A percentile compares a stretch with the other conserved stretches of the same genome.
phyloP scores from a whole-genome alignment of 2,329 filamentous ascomycete species.

The Chrysoporthe deuterocubensis region DNA sequence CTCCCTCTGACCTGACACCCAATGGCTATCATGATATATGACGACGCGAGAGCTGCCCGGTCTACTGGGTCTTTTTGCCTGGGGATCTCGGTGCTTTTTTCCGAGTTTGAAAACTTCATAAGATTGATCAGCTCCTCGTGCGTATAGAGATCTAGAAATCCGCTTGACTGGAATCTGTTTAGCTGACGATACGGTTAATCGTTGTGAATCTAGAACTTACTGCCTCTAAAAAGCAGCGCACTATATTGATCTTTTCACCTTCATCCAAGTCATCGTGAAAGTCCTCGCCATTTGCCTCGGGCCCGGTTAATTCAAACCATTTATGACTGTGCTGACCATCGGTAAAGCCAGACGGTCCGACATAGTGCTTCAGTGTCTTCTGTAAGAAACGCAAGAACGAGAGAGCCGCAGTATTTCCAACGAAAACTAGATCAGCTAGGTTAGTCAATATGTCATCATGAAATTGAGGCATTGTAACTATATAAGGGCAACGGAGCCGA shows the following conservation, averaged over 20 bases:
- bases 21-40: constrained; percentile 32
- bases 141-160: constrained; percentile 22
- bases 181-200: background rate
- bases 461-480: background rate
- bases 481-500: no score
- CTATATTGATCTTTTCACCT: constrained; percentile 5
- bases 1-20: constrained; percentile 31
- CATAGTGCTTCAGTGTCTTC: constrained; percentile 23
- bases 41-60: constrained; percentile 12
- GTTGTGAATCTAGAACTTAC: constrained; percentile 10
- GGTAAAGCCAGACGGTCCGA: constrained; percentile 24
- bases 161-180: constrained; percentile 11
- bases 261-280: constrained; percentile 14
- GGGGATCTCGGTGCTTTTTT: background rate
- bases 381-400: constrained; percentile 24
- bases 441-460: background rate
- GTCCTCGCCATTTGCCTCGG: constrained; percentile 1
- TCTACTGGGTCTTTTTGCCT: background rate
- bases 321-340: constrained; percentile 20
- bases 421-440: constrained; percentile 14
- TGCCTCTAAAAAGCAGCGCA: constrained; percentile 15
- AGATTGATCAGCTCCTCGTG: constrained; percentile 16
- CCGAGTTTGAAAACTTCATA: background rate
- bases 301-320: constrained; percentile 18
- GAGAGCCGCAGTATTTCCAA: constrained; percentile 25